Evolutionary conservation across 23 red algal genomes (phyloP).

Genomic region (Gracilaria caudata): DNA sequence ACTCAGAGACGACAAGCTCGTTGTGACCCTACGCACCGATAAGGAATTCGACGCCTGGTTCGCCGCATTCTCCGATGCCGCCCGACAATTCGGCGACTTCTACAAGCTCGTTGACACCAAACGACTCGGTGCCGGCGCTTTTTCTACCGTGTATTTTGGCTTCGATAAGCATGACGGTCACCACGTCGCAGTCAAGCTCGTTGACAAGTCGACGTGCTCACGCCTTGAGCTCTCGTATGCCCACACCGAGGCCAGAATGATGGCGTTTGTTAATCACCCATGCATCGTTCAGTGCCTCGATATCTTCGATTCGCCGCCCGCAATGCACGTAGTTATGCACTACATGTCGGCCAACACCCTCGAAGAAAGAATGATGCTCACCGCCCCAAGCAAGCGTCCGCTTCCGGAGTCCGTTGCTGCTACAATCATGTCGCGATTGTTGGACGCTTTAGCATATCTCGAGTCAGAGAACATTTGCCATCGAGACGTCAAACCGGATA

Average conservation of each 20-base stretch:
- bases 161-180: slow-evolving; percentile 52
- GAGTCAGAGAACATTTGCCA: slow-evolving; percentile 68
- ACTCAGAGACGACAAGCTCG: slow-evolving; percentile 32
- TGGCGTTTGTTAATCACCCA: slow-evolving; percentile 65
- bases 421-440: slow-evolving; percentile 69
- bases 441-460: slow-evolving; percentile 72
- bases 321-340: slow-evolving; percentile 73
- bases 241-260: slow-evolving; percentile 62
- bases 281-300: slow-evolving; percentile 73
- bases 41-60: slow-evolving; percentile 57
- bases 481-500: slow-evolving; percentile 89
- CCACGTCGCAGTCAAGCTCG: slow-evolving; percentile 80
- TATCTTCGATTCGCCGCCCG: slow-evolving; percentile 73
- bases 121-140: slow-evolving; percentile 69
- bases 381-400: slow-evolving; percentile 41
- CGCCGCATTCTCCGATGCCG: slow-evolving; percentile 44
- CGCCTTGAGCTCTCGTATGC: slow-evolving; percentile 50
- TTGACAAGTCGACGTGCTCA: slow-evolving; percentile 63
- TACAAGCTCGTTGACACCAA: slow-evolving; percentile 59
- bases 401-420: slow-evolving; percentile 66
- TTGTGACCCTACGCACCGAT: slow-evolving; percentile 38
- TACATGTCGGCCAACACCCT: slow-evolving; percentile 77
- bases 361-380: slow-evolving; percentile 46
- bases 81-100: slow-evolving; percentile 26
- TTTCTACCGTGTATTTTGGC: slow-evolving; percentile 69